Conservation (phyloP, 768 basidiomycete species). For the Chiua virens region DNA sequence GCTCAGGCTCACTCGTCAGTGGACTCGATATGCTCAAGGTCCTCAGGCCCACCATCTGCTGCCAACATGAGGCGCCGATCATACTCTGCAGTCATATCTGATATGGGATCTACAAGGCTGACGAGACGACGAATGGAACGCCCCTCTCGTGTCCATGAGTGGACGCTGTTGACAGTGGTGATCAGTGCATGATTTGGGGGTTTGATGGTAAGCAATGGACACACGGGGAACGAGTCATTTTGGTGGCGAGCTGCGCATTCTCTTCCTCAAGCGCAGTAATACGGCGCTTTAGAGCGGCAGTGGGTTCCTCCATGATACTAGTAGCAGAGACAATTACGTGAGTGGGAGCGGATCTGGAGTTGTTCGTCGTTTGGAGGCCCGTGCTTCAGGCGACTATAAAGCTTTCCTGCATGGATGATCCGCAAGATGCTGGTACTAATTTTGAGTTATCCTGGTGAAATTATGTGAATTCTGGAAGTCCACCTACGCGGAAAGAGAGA, state of each 20-base stretch:
- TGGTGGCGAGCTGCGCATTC: background rate
- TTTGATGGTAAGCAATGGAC: background rate
- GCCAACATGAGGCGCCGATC: background rate
- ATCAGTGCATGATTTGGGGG: too few relatives aligned
- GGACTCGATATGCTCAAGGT: background rate
- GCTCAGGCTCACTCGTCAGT: background rate
- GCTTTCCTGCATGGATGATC: too few relatives aligned
- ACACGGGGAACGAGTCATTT: background rate
- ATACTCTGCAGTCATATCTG: conserved; percentile 6
- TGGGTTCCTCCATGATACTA: conserved; percentile 3
- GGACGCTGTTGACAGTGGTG: background rate
- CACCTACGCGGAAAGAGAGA: too few relatives aligned
- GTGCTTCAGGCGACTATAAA: too few relatives aligned
- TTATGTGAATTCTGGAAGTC: too few relatives aligned
- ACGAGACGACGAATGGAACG: conserved; percentile 10
- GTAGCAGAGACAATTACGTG: background rate
- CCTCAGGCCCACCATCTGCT: background rate
- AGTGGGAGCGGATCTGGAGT: too few relatives aligned
- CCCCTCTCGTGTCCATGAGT: conserved; percentile 3
- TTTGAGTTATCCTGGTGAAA: too few relatives aligned
- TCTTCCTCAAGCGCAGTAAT: conserved; percentile 7
- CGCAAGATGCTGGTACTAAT: too few relatives aligned
- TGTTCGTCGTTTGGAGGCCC: too few relatives aligned
- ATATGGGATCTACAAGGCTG: background rate
- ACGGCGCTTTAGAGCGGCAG: too few relatives aligned